These are phyloP conservation scores for Pouteria glomerata DNA, from an alignment of 148 eudicot genomes.

Conservation along the genomic window DNA sequence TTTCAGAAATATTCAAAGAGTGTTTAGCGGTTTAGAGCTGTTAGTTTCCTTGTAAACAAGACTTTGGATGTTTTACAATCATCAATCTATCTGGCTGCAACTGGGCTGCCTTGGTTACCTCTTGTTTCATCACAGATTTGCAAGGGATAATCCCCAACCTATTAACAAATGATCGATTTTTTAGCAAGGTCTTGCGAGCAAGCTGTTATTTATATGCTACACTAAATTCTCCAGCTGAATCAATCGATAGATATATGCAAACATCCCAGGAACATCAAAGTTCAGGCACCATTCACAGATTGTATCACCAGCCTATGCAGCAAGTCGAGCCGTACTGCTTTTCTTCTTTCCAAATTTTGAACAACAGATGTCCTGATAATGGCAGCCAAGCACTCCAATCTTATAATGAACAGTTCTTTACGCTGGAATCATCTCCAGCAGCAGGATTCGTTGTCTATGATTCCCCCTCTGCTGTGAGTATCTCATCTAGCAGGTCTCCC, in stretches of 20 bases:
- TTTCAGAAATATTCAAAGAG: not conserved
- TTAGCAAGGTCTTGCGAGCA: not conserved
- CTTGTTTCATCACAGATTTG: not conserved
- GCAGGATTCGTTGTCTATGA: not conserved
- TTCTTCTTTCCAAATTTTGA: constrained; percentile 32
- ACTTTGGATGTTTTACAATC: too few relatives aligned
- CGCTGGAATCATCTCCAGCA: constrained; percentile 16
- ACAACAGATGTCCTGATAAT: constrained; percentile 25
- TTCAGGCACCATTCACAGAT: constrained; percentile 27
- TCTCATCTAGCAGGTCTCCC: constrained; percentile 13
- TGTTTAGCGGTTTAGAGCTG: not conserved
- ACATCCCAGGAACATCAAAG: constrained; percentile 44
- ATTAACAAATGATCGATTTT: not conserved
- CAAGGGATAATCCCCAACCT: not conserved
- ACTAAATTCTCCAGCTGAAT: not conserved
- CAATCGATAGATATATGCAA: constrained; percentile 39
- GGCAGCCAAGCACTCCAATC: constrained; percentile 24
- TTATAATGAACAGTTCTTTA: constrained; percentile 10
- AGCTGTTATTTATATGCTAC: not conserved
- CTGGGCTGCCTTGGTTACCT: not conserved
- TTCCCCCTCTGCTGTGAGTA: constrained; percentile 14
- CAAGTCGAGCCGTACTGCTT: constrained; percentile 34
- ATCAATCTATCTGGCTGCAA: too few relatives aligned
- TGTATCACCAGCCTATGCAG: constrained; percentile 40
- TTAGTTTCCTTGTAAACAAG: not conserved